These are phyloP conservation scores for Blastocystis sp. DNA, from an alignment of 352 stramenopile species.

Conservation along the genomic window DNA sequence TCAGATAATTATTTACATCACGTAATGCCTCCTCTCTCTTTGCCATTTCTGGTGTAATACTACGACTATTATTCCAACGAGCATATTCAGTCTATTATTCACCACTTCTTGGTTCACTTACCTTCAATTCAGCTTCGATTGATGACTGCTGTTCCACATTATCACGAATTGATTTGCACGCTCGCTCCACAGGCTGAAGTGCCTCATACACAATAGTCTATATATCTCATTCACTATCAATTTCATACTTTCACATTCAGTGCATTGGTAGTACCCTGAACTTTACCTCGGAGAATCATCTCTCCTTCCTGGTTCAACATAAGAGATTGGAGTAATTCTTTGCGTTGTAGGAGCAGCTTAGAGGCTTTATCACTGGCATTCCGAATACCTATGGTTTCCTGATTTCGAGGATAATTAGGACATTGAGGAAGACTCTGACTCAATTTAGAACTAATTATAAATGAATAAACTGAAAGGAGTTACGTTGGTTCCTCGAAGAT, in stretches of 20 bases:
- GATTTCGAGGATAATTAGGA: not conserved
- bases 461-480: not conserved
- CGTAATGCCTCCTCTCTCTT: constrained; percentile 47
- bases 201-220: constrained; percentile 31
- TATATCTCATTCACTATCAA: not conserved
- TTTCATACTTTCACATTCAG: constrained; percentile 15
- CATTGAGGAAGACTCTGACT: not conserved
- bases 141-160: not conserved
- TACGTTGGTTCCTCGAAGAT: constrained; percentile 23
- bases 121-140: not conserved
- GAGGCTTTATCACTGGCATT: not conserved
- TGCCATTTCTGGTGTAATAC: constrained; percentile 38
- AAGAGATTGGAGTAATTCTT: not conserved
- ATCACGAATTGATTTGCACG: not conserved
- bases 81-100: constrained; percentile 10
- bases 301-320: constrained; percentile 22
- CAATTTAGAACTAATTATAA: not conserved
- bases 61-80: constrained; percentile 21
- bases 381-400: not conserved
- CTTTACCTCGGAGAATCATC: constrained; percentile 2
- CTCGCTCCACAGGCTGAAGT: not conserved
- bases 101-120: not conserved
- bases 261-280: not conserved
- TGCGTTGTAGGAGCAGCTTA: not conserved
- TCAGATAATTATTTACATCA: constrained; percentile 16